Evolutionary conservation across 805 yeast species (phyloP), one percentile per base, ranked within the genome.

Genomic region (Geotrichum ghanense): DNA sequence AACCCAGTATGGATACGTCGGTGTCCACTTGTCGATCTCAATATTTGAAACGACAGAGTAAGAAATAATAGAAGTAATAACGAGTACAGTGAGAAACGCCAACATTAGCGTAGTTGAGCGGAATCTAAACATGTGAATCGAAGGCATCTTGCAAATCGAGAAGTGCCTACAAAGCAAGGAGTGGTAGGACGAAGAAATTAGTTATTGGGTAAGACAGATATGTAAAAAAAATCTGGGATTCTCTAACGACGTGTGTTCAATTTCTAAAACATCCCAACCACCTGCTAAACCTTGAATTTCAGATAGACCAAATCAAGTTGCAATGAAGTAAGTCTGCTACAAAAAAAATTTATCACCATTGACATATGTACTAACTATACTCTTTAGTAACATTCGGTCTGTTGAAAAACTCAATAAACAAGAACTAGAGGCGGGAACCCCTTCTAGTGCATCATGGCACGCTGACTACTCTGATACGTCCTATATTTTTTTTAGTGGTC

Each of bases 381-480:
- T 35, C 10, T 21, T 6, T 24, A 58, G 58, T 46, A 59, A 57
- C 23, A 61, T 65, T 19, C 58, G 56, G 41, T 56, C 63, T n/a
- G 76, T 81, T 21, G 72, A 77, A 53, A 66, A 67, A 41, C 72
- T 84, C 44, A 87, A 79, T 57, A 76, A 79, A 47, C 70, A 68
- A 48, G 97, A 89, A 57, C 68, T 88, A 16, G 73, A 72, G n/a
- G 64, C 65, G 5, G 78, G 80, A 12, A 73, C 78, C 0, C 62
- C 81, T 0, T 70, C 73, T 27, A 64, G 69, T 3, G 85, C 83
- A 0, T 87, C 96, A 3, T 90, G 97, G 97, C 97, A 90, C 60
- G 72, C 77, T 50, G 95, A 89, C 53, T 87, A 79, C 58, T 67
- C 66, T 21, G 89, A 87, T 52, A 75, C 90, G 0, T 79, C 90